These are phyloP conservation scores for Claviceps quebecensis DNA, from an alignment of 2,329 filamentous ascomycete genomes.

Conservation along the genomic window DNA sequence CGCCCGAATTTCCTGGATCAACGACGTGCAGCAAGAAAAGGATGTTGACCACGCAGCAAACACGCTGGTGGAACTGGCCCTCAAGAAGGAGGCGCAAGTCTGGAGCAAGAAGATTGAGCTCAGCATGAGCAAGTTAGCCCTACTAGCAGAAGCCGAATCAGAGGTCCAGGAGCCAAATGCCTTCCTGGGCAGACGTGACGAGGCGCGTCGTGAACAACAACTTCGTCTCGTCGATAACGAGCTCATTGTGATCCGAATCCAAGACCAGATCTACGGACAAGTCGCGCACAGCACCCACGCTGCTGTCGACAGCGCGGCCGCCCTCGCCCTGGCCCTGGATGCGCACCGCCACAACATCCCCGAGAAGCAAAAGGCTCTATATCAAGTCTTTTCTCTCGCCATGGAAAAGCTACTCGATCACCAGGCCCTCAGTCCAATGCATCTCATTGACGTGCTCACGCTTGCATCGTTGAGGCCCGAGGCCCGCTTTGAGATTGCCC, in stretches of 20 bases:
- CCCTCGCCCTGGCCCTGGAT: conserved; percentile 61
- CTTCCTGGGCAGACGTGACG: conserved; percentile 24
- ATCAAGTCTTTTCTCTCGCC: conserved; percentile 55
- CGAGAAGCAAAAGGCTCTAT: conserved; percentile 50
- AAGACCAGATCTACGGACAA: conserved; percentile 61
- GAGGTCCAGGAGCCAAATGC: conserved; percentile 12
- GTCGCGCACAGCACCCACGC: conserved; percentile 52
- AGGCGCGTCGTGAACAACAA: conserved; percentile 25
- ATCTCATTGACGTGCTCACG: conserved; percentile 64
- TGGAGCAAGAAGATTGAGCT: conserved; percentile 93
- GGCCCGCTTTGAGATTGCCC: conserved; percentile 37
- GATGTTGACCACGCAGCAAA: conserved; percentile 61
- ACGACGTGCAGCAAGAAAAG: conserved; percentile 66
- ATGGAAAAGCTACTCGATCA: conserved; percentile 58
- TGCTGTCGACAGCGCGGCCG: conserved; percentile 69
- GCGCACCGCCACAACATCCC: conserved; percentile 43
- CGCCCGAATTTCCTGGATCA: conserved; percentile 83
- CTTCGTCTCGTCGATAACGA: conserved; percentile 45
- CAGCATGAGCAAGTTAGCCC: conserved; percentile 71
- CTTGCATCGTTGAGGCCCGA: conserved; percentile 43
- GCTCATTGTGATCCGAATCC: conserved; percentile 59
- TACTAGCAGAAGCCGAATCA: conserved; percentile 45
- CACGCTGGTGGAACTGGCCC: conserved; percentile 56
- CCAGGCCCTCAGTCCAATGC: conserved; percentile 51
- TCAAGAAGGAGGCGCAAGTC: conserved; percentile 58